phyloP scores from a whole-genome alignment of 1,284 basidiomycete genomes.

The Schizophyllum commune region DNA sequence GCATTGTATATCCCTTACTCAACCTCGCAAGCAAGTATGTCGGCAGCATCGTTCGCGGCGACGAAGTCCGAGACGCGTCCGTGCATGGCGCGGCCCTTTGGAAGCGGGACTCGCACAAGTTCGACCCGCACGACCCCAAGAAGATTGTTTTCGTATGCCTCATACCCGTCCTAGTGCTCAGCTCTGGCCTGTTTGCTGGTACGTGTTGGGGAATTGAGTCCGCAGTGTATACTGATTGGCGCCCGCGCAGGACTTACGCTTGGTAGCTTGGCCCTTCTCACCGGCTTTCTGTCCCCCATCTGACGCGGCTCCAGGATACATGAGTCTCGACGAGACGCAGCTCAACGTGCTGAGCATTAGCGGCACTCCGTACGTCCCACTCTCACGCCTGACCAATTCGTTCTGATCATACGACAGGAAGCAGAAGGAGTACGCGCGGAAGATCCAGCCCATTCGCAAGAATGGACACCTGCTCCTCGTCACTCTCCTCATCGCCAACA shows the following conservation, averaged over 20 bases:
- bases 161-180: slow-evolving; percentile 53
- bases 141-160: slow-evolving; percentile 43
- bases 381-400: slow-evolving; percentile 1
- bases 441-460: slow-evolving; percentile 83
- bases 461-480: slow-evolving; percentile 81
- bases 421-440: slow-evolving; percentile 75
- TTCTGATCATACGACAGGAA: slow-evolving; percentile 31
- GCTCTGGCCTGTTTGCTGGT: slow-evolving; percentile 54
- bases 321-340: slow-evolving; percentile 91
- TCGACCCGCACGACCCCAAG: slow-evolving; percentile 24
- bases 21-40: slow-evolving; percentile 3
- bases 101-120: slow-evolving; percentile 21
- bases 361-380: slow-evolving; percentile 60
- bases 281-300: slow-evolving; percentile 2
- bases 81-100: slow-evolving; percentile 13
- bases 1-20: neutral
- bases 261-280: slow-evolving; percentile 46
- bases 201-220: neutral
- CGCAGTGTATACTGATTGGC: slow-evolving; percentile 3
- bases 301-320: slow-evolving; percentile 73
- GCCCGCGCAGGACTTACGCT: slow-evolving; percentile 24
- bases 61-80: neutral
- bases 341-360: slow-evolving; percentile 81
- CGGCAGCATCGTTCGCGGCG: slow-evolving; percentile 1
- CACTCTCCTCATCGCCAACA: slow-evolving; percentile 77